Conservation (phyloP, 805 yeast species). For the Kluyveromyces lactis region DNA sequence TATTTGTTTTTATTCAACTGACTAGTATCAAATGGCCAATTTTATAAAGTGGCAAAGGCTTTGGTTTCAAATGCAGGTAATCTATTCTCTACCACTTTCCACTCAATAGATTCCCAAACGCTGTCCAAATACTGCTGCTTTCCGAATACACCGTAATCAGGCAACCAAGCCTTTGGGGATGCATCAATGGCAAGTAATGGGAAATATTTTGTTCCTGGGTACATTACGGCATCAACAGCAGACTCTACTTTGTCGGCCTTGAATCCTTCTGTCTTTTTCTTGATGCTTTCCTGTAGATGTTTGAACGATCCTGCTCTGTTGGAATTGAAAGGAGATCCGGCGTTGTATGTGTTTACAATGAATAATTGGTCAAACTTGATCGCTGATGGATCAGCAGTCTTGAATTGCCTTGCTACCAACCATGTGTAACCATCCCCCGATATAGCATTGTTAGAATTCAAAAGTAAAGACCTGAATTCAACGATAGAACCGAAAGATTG, state of each 20-base stretch:
- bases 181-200: slow-evolving; percentile 69
- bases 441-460: slow-evolving; percentile 60
- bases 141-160: slow-evolving; percentile 75
- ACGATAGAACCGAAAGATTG: slow-evolving; percentile 66
- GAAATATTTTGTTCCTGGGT: slow-evolving; percentile 27
- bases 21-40: neutral
- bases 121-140: slow-evolving; percentile 54
- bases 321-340: slow-evolving; percentile 73
- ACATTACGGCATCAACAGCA: slow-evolving; percentile 33
- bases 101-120: slow-evolving; percentile 62
- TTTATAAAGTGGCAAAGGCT: slow-evolving; percentile 13
- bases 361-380: slow-evolving; percentile 42
- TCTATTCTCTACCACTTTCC: slow-evolving; percentile 55
- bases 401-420: slow-evolving; percentile 53
- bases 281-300: slow-evolving; percentile 13
- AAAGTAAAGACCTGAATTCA: slow-evolving; percentile 64
- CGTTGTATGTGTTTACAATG: slow-evolving; percentile 76
- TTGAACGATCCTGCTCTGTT: slow-evolving; percentile 39
- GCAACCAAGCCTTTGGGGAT: slow-evolving; percentile 58
- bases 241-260: slow-evolving; percentile 9
- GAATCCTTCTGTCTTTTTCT: slow-evolving; percentile 1
- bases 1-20: neutral
- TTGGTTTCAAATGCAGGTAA: slow-evolving; percentile 24
- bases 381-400: slow-evolving; percentile 9
- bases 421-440: slow-evolving; percentile 90